Evolutionary conservation across 2,329 filamentous ascomycete genomes (phyloP), one percentile per base, ranked within the genome.

Genomic region (Botrytis sinoallii): DNA sequence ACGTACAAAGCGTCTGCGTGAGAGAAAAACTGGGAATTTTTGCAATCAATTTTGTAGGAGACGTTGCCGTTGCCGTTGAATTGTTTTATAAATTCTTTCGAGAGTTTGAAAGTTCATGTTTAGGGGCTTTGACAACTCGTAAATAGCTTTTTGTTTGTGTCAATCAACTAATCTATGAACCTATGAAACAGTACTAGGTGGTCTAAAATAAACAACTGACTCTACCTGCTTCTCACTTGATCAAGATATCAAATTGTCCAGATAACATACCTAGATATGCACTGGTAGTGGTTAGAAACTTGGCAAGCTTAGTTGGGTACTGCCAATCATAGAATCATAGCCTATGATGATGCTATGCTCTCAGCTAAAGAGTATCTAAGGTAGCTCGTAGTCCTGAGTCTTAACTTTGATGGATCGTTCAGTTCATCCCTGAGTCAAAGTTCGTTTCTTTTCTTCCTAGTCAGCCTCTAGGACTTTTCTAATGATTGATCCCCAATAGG

Each of bases 391-490:
- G 52, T n/a, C 38, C 32, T 8, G 14, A 61, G 52, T 57, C 22
- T 22, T 61, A 25, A 61, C 14, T n/a, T 40, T 61, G 59, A 61
- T 40, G 59, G 38, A 61, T 38, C 59, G 35, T 61, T 40, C 59
- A 38, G 59, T 42, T 64, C 60, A 64, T 64, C 60, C 60, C 60
- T 29, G 60, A 64, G 60, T 64, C 60, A 64, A 64, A 64, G 60
- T 42, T n/a, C 60, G 42, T 64, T 63, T 40, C 60, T 64, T 63
- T 18, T 42, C 59, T 38, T 40, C 14, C n/a, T 18, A 42, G 59
- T 25, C 20, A 61, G 60, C 38, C 60, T 64, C 38, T 29, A 29
- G 25, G 38, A 42, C 25, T 29, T 6, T 57, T 57, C n/a, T 20
- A 10, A 29, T 38, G 25, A 29, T 20, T 42, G 60, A 42, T 42